phyloP scores from a whole-genome alignment of 2,329 filamentous ascomycete genomes.

The Xylaria sp. region DNA sequence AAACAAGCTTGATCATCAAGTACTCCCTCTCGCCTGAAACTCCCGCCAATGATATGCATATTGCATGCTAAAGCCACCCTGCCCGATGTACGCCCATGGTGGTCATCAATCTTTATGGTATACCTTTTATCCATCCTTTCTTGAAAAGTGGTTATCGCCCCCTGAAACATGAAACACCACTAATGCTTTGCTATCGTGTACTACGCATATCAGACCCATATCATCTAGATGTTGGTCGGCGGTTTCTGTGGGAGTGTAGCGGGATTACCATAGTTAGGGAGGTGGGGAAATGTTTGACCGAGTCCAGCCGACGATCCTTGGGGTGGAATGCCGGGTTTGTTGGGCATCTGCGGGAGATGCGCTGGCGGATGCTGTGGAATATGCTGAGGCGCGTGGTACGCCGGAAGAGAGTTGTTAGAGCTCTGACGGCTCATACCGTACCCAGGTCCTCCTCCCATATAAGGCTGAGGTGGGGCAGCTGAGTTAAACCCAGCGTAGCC shows the following conservation, averaged over 20 bases:
- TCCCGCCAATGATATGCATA: conserved; percentile 47
- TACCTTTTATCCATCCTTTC: conserved; percentile 45
- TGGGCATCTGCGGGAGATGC: conserved; percentile 58
- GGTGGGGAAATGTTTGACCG: conserved; percentile 60
- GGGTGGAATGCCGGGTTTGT: conserved; percentile 56
- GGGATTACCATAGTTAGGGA: conserved; percentile 69
- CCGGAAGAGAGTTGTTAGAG: conserved; percentile 64
- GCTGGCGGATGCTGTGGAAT: conserved; percentile 53
- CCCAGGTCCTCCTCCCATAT: conserved; percentile 54
- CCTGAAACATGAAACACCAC: conserved; percentile 46
- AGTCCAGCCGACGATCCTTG: conserved; percentile 51
- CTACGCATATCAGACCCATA: conserved; percentile 41
- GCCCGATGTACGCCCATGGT: conserved; percentile 45
- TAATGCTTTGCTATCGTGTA: conserved; percentile 47
- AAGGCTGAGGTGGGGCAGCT: conserved; percentile 57
- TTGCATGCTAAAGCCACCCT: conserved; percentile 40
- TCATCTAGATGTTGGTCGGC: conserved; percentile 59
- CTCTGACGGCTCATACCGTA: conserved; percentile 68
- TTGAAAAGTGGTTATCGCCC: conserved; percentile 35
- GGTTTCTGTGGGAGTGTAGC: conserved; percentile 70
- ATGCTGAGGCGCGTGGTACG: conserved; percentile 58
- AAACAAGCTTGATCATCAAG: conserved; percentile 35
- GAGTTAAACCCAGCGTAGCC: conserved; percentile 62
- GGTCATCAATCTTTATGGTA: conserved; percentile 42
- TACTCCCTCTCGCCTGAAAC: conserved; percentile 44